A percentile compares a stretch with the other conserved stretches of the same genome.
Conservation (phyloP, 805 yeast genomes). For the Schizosaccharomyces pombe region DNA sequence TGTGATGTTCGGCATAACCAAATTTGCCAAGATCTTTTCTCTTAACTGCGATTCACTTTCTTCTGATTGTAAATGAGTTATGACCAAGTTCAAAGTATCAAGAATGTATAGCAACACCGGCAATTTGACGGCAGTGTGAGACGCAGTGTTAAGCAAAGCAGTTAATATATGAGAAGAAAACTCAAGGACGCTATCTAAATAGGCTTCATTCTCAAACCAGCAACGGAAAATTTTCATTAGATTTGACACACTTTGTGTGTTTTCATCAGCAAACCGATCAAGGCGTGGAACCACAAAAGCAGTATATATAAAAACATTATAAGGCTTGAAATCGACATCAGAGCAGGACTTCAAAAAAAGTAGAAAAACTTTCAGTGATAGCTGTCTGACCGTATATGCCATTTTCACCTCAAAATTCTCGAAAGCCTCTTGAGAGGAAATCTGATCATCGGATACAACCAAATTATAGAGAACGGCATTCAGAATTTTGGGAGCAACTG, state of each 20-base stretch:
- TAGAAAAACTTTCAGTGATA: slow-evolving; percentile 41
- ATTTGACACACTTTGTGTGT: slow-evolving; percentile 64
- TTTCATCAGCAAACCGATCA: slow-evolving; percentile 43
- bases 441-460: neutral
- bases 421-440: neutral
- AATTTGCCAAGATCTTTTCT: neutral
- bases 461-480: slow-evolving; percentile 6
- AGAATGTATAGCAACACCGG: neutral
- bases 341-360: slow-evolving; percentile 33
- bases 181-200: slow-evolving; percentile 26
- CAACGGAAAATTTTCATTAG: slow-evolving; percentile 39
- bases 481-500: slow-evolving; percentile 5
- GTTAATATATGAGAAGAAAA: slow-evolving; percentile 33
- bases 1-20: neutral
- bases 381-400: slow-evolving; percentile 38
- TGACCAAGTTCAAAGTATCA: neutral
- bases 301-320: slow-evolving; percentile 28
- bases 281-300: slow-evolving; percentile 42
- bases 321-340: slow-evolving; percentile 29
- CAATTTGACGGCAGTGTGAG: neutral
- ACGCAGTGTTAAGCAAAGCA: slow-evolving; percentile 23
- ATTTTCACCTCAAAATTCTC: neutral
- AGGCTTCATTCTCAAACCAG: slow-evolving; percentile 28
- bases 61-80: neutral
- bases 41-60: neutral